Base-by-base conservation (phyloP, 257 asterid species). In the Plantago ovata region DNA sequence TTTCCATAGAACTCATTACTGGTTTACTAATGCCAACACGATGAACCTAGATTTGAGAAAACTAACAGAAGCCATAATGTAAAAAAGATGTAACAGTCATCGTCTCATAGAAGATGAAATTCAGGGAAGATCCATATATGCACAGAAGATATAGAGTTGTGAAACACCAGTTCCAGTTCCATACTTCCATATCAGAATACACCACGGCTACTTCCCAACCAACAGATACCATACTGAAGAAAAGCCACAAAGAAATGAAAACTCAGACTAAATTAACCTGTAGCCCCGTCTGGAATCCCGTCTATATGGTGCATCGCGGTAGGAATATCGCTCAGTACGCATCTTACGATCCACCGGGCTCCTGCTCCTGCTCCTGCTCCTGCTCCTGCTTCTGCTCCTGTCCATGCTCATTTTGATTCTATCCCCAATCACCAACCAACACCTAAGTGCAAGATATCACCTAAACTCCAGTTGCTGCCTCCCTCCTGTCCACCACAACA, bases 401-500 rank as follows among this genome's bases (percentile, higher is more conserved):
- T 66, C 91, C 50, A 83, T 72, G 86, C 85, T 88, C 98, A 92
- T 88, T 63, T 67, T 69, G 75, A 71, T 64, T 59, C 65, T 72
- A 58, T 58, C 63, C 72, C 66, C 72, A 75, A 57, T 64, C 74
- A 75, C 76, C 84, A 74, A 75, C 71, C 80, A 70, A 79, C 76
- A 76, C 75, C 51, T 64, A 63, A 50, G 73, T 10, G 85, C 80
- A 75, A 75, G 74, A 65, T 69, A 61, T 65, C 82, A 76, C 85
- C 87, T 75, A 63, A 78, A 69, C 76, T 80, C 76, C 79, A 70
- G 85, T 87, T 71, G 81, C 87, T 54, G 77, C 82, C 87, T 72
- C 84, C 89, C 78, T 82, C 96, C 98, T 91, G 98, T 81, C 94
- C 98, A 90, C 96, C 91, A 91, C 83, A 87, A 85, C 89, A 89